Percentiles rank a stretch among this genome's conserved stretches.
phyloP scores from a whole-genome alignment of 139 green algal genomes.

The Pycnococcus provasolii region DNA sequence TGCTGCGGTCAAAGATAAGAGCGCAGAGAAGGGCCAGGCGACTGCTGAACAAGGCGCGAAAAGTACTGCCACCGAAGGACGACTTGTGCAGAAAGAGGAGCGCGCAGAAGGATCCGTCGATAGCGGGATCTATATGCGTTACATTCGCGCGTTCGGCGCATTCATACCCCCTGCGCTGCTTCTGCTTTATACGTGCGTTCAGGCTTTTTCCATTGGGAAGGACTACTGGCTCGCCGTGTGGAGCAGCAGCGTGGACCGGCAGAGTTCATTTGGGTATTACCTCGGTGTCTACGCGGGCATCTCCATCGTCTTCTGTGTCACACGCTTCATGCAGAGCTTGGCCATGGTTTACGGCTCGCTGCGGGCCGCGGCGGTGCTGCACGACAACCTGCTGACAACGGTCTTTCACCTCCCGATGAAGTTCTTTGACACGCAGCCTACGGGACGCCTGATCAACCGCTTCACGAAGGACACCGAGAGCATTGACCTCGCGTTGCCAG shows the following conservation, averaged over 20 bases:
- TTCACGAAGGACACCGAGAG: slow-evolving; percentile 38
- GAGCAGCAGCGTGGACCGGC: slow-evolving; percentile 18
- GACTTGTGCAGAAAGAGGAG: too few relatives aligned
- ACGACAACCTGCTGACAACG: slow-evolving; percentile 31
- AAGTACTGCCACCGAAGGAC: too few relatives aligned
- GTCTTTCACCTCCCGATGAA: slow-evolving; percentile 53
- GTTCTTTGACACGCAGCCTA: slow-evolving; percentile 76
- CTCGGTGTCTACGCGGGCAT: slow-evolving; percentile 32
- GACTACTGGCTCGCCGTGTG: not conserved
- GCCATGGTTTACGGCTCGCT: slow-evolving; percentile 12
- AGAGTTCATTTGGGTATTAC: slow-evolving; percentile 22
- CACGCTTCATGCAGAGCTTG: slow-evolving; percentile 9
- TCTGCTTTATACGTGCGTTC: too few relatives aligned
- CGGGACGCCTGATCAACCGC: slow-evolving; percentile 32
- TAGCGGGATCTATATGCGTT: too few relatives aligned
- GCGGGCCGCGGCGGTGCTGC: slow-evolving; percentile 19
- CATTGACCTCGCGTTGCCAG: slow-evolving; percentile 20
- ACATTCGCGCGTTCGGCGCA: too few relatives aligned
- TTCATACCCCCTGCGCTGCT: too few relatives aligned
- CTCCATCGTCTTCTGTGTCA: slow-evolving; percentile 2
- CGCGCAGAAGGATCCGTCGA: too few relatives aligned
- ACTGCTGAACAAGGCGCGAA: too few relatives aligned
- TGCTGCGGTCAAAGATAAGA: too few relatives aligned
- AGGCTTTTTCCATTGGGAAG: too few relatives aligned
- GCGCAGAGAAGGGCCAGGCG: too few relatives aligned